Evolutionary conservation across 306 rosid genomes (phyloP).

Genomic region (Mucuna pruriens): DNA sequence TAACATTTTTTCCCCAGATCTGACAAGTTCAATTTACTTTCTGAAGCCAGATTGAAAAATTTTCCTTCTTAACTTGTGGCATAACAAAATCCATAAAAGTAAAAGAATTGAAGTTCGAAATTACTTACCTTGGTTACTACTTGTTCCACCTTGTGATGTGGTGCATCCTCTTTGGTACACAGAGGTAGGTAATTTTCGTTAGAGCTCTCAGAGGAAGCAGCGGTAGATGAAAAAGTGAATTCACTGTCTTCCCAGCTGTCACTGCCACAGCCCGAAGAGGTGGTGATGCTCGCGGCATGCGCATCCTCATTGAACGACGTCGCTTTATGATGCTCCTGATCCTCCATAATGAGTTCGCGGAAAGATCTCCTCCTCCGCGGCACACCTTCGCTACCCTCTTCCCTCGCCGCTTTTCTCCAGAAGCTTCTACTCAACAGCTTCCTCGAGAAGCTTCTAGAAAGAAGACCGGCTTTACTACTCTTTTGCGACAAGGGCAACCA

Average conservation of each 20-base stretch:
- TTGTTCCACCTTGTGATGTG: not conserved
- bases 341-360: constrained; percentile 41
- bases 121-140: constrained; percentile 7
- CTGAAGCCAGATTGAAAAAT: not conserved
- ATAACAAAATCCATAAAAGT: not conserved
- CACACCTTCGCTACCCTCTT: not conserved
- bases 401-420: constrained; percentile 49
- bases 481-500: constrained; percentile 43
- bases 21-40: not conserved
- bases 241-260: constrained; percentile 74
- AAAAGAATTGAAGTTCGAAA: not conserved
- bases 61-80: not conserved
- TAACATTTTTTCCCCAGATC: not conserved
- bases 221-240: constrained; percentile 40
- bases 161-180: not conserved
- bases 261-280: constrained; percentile 24
- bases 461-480: constrained; percentile 12
- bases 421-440: constrained; percentile 58
- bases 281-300: not conserved
- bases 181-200: not conserved
- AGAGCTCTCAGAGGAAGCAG: constrained; percentile 25
- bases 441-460: constrained; percentile 58
- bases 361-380: constrained; percentile 33
- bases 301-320: constrained; percentile 34
- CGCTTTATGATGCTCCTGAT: constrained; percentile 10